Evolutionary conservation across 352 stramenopile species (phyloP), one percentile per base, ranked within the genome.

Genomic region (Salisapilia sapeloensis): DNA sequence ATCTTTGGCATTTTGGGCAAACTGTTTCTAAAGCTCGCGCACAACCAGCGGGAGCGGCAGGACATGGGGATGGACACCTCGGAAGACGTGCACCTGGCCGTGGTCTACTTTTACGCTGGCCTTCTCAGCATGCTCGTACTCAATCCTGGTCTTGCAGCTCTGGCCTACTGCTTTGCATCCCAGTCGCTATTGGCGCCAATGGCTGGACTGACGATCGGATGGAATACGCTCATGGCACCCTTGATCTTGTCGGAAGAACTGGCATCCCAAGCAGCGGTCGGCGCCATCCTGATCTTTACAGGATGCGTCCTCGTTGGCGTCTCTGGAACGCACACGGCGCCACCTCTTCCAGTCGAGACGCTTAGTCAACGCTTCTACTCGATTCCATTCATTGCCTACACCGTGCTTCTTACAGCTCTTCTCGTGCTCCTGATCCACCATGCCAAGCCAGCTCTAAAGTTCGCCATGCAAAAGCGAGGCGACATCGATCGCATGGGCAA

Each of bases 151-250:
- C 46, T 86, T 4, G 65, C 53, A 9, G 56, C 69, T 2, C 38
- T 76, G 7, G 67, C 66, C 17, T 83, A 81, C 42, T 77, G 63
- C 35, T 87, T 84, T 31, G 71, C 71, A 14, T 74, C 71, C 16
- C 71, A 82, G 44, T 87, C 71, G 29, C 48, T 87, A 10, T 48
- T 87, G 11, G 67, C 71, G n/a, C 71, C 71, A 0, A 87, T 87
- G 71, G 67, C 64, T 8, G 71, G 71, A 1, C 57, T 87, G 30
- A 82, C 67, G 6, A 80, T 87, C 38, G 65, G 65, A 17, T 87
- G 71, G 71, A 87, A 87, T 46, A 83, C 69, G 28, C 50, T 84
- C 16, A 59, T 87, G 26, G 70, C 64, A 2, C 71, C 71, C 7
- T 61, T 79, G 2, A 29, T 87, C 18, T 46, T 87, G 12, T 63